Base-by-base conservation (phyloP, 495 filamentous ascomycete genomes). In the Delitschia confertaspora region DNA sequence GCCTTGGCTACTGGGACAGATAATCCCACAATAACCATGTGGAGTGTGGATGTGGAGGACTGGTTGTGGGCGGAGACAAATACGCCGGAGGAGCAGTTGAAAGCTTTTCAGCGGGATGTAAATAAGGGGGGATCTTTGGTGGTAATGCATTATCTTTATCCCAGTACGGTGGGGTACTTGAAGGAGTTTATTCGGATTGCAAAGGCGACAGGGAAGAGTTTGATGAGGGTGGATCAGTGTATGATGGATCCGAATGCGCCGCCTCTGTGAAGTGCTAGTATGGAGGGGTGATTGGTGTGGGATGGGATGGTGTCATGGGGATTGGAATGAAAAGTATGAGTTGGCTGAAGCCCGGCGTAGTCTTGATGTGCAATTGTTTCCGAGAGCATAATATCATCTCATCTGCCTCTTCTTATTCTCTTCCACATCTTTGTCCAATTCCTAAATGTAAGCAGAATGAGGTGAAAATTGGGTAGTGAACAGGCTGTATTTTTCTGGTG, bases 211-310 rank as follows among this genome's bases (percentile, higher is more conserved):
- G 81, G 81, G 11, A 75, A 82, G 65, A 63, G 69, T 44, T 60
- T 88, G 41, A 86, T 88, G 83, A 68, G 83, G 14, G 76, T 88
- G 33, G 83, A 88, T 58, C 82, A 86, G 66, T 88, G 83, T 57
- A 60, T 88, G 69, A 71, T 74, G 66, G 83, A 86, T 62, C 78
- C 76, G 4, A 65, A 72, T 35, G 79, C 78, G 36, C 80, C 81
- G 14, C 65, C 76, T 13, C 47, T 83, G 54, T 62, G 59, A 43
- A n/a, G n/a, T n/a, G n/a, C n/a, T n/a, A n/a, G n/a, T n/a, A n/a
- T n/a, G n/a, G 16, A 24, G 19, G 18, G 17, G 13, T 39, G 9
- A 24, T 2, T 19, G 16, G 10, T 14, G 17, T 5, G 20, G 29
- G 33, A 19, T 9, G 33, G 33, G 33, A 19, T 20, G 14, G 2